Conservation (phyloP, 177 flowering plant genomes). For the Vitis hybrid region DNA sequence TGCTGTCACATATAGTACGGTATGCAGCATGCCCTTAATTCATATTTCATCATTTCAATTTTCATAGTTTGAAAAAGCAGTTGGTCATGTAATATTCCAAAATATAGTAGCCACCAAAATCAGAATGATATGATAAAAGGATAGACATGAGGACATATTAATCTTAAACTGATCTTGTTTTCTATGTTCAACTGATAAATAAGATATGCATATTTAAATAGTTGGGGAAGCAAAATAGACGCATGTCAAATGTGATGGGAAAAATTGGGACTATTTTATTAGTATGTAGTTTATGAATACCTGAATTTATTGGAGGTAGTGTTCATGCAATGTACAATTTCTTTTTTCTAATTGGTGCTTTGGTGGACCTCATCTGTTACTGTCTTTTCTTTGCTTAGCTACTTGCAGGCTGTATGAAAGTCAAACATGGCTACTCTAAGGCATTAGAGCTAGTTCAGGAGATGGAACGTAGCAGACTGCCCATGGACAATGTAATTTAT, state of each 20-base stretch:
- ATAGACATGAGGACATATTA: too few species aligned
- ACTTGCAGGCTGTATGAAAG: constrained; percentile 82
- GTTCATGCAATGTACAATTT: background rate
- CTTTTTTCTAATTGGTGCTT: background rate
- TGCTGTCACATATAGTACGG: constrained; percentile 77
- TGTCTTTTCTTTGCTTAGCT: constrained; percentile 46
- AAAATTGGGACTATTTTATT: too few species aligned
- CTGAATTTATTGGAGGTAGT: background rate
- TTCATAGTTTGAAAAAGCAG: too few species aligned
- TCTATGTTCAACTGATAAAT: too few species aligned
- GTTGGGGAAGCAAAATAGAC: too few species aligned
- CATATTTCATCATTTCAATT: background rate
- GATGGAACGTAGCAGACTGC: constrained; percentile 46
- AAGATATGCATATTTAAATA: too few species aligned
- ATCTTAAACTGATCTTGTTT: too few species aligned
- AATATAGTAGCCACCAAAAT: too few species aligned
- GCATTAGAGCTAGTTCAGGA: constrained; percentile 75
- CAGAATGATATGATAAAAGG: too few species aligned
- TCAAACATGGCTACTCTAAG: constrained; percentile 62
- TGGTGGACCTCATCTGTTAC: background rate
- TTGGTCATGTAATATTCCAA: too few species aligned
- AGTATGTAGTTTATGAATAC: too few species aligned
- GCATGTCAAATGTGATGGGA: too few species aligned
- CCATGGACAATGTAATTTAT: constrained; percentile 73
- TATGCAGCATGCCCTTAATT: constrained; percentile 26